A percentile compares a stretch with the other conserved stretches of the same genome.
Conservation (phyloP, 2,329 filamentous ascomycete genomes). For the Dichotomopilus funicola region DNA sequence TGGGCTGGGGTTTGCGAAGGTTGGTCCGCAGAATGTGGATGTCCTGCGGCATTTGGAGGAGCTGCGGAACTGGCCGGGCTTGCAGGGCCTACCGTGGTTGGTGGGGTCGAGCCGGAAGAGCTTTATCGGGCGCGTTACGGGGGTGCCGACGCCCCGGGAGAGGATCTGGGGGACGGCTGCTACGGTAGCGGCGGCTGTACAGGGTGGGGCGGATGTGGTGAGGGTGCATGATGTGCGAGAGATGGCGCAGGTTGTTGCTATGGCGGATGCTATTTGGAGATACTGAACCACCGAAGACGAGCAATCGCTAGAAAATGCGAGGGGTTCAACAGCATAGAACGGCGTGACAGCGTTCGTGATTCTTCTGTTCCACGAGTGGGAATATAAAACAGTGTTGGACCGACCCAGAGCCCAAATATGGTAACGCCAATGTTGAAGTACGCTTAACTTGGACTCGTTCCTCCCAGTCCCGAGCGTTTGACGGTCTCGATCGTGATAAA, state of each 20-base stretch:
- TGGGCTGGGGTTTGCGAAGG: conserved; percentile 91
- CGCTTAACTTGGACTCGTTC: not conserved
- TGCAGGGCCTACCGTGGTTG: conserved; percentile 75
- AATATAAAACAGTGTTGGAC: too few species aligned
- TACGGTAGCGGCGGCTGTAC: conserved; percentile 76
- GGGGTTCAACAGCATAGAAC: too few species aligned
- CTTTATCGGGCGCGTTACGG: conserved; percentile 80
- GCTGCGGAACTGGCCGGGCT: conserved; percentile 56
- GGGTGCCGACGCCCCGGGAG: conserved; percentile 61
- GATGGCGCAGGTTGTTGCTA: conserved; percentile 77
- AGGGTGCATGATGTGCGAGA: conserved; percentile 84
- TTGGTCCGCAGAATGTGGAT: conserved; percentile 70
- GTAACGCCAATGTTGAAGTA: not conserved
- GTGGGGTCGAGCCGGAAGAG: conserved; percentile 83
- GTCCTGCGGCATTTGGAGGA: conserved; percentile 62
- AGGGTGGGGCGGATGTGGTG: conserved; percentile 84
- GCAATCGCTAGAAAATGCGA: not conserved
- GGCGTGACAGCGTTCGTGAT: not conserved
- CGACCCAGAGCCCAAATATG: too few species aligned
- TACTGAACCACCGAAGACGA: conserved; percentile 21
- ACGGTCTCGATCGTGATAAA: conserved; percentile 38
- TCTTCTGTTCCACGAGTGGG: not conserved
- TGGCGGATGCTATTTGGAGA: conserved; percentile 91
- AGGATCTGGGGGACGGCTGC: conserved; percentile 82
- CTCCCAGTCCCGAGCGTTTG: conserved; percentile 1